These are phyloP conservation scores for Lactarius sanguifluus DNA, from an alignment of 768 basidiomycete genomes.

Conservation along the genomic window DNA sequence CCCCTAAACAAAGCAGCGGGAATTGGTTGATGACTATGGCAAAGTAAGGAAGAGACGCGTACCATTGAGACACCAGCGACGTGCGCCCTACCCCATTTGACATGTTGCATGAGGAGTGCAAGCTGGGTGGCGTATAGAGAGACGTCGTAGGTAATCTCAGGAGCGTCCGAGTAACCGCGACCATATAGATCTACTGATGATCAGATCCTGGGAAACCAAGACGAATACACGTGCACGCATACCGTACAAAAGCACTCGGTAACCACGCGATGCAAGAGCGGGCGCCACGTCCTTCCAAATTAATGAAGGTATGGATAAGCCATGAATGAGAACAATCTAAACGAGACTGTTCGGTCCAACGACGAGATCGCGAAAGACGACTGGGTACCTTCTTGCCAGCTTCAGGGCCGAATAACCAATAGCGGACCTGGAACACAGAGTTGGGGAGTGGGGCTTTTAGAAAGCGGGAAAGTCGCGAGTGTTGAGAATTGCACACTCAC, in stretches of 20 bases:
- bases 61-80: constrained; percentile 80
- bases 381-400: constrained; percentile 56
- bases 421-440: constrained; percentile 51
- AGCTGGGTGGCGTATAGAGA: constrained; percentile 71
- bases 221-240: constrained; percentile 18
- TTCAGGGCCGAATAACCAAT: constrained; percentile 76
- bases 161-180: constrained; percentile 81
- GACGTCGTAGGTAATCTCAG: constrained; percentile 63
- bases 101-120: constrained; percentile 78
- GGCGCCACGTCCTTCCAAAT: constrained; percentile 79
- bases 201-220: not conserved
- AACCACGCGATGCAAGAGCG: constrained; percentile 57
- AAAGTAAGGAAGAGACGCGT: constrained; percentile 20
- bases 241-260: constrained; percentile 79
- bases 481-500: constrained; percentile 39
- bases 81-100: constrained; percentile 66
- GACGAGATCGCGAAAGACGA: not conserved
- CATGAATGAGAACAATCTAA: constrained; percentile 76
- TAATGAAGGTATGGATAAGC: constrained; percentile 72
- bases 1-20: constrained; percentile 47
- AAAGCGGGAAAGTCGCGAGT: not conserved
- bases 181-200: constrained; percentile 65
- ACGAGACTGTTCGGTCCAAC: not conserved
- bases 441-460: not conserved
- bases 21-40: constrained; percentile 1